Evolutionary conservation across 768 basidiomycete genomes (phyloP), one percentile per base, ranked within the genome.

Genomic region (Multifurca ochricompacta): DNA sequence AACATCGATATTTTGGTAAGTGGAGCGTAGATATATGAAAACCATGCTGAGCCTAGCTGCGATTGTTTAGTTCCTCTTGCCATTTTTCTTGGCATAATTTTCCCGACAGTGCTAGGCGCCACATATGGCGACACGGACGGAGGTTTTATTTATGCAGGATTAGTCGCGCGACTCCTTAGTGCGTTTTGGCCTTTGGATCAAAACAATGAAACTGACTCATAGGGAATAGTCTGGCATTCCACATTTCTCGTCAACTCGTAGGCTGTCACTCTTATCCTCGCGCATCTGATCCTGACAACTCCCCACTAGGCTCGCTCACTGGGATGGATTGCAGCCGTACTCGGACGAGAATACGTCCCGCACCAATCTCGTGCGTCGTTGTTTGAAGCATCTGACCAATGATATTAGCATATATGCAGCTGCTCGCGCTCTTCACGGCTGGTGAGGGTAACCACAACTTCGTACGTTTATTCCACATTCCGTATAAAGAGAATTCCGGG

Each of bases 381-480:
- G 6, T 18, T 5, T 21, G 43, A 42, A 25, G 18, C 6, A 32
- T n/a, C n/a, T 42, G 14, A 11, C 19, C 8, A n/a, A 13, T 47
- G 7, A 13, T 37, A 19, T 16, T 36, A 9, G 11, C 19, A 36
- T 35, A 30, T 30, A 37, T 39, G 18, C 62, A 87, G 84, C 52
- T 87, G 8, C 69, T 88, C 3, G 85, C 86, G 0, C 59, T 88
- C 2, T 68, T 87, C 23, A 87, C 86, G 0, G 77, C 79, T 35
- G 86, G 87, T 19, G 87, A 91, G 72, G 86, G 86, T 23, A 85
- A 84, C 62, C 85, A 88, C 65, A 87, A 87, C 59, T 85, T 82
- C 63, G 82, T 84, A 64, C 66, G 83, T 44, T 32, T 8, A 16
- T 13, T 40, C 27, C 9, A 30, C n/a, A 40, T 30, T 47, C 53